Conservation (phyloP, 768 basidiomycete genomes). For the Multifurca ochricompacta region DNA sequence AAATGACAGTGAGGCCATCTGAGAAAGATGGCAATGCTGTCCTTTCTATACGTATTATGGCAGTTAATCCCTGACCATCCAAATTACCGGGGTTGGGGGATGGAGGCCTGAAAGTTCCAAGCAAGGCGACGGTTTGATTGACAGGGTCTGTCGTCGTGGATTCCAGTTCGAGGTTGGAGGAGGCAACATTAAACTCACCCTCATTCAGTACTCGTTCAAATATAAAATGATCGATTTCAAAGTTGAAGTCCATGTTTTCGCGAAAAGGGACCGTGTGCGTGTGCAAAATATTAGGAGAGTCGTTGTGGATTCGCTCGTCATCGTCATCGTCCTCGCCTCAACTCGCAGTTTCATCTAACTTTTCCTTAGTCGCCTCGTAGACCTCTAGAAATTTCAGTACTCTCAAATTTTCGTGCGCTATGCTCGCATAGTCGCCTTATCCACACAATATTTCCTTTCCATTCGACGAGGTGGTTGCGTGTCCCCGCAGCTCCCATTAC, state of each 20-base stretch:
- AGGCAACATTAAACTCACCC: constrained; percentile 9
- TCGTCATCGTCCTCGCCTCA: not conserved
- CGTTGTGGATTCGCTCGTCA: too few relatives aligned
- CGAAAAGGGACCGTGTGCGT: too few relatives aligned
- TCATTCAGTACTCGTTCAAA: constrained; percentile 18
- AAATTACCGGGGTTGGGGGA: not conserved
- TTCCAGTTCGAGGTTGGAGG: constrained; percentile 20
- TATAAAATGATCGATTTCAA: constrained; percentile 12
- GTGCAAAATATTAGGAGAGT: too few relatives aligned
- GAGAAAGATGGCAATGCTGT: constrained; percentile 52
- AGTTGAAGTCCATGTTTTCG: constrained; percentile 4
- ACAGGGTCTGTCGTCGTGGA: constrained; percentile 7
- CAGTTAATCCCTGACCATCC: constrained; percentile 24
- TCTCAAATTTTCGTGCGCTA: constrained; percentile 21
- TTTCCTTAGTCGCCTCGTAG: not conserved
- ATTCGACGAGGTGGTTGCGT: constrained; percentile 2
- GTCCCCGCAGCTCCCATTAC: not conserved
- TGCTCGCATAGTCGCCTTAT: constrained; percentile 21
- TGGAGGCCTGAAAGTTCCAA: constrained; percentile 1
- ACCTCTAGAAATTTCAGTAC: constrained; percentile 7
- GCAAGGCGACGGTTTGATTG: constrained; percentile 9
- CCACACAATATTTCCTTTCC: not conserved
- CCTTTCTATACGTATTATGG: constrained; percentile 75
- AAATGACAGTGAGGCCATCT: constrained; percentile 31
- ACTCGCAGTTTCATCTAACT: not conserved